Evolutionary conservation across 2,329 filamentous ascomycete species (phyloP).

Genomic region (Ophiocordyceps australis): DNA sequence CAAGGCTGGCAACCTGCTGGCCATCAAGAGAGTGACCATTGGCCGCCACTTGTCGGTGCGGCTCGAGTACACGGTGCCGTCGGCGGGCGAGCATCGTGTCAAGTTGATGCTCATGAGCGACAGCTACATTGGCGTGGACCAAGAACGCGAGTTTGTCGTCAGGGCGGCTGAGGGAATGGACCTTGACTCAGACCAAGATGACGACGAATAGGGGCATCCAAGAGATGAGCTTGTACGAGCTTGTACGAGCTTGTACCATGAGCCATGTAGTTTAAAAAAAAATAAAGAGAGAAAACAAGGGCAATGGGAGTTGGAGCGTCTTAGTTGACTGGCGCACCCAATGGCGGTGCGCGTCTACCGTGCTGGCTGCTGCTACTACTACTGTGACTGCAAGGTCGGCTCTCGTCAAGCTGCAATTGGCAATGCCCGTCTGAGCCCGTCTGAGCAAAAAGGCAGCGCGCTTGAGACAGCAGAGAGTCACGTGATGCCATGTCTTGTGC

Average conservation of each 20-base stretch:
- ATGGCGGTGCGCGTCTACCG: no score
- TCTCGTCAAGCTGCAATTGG: no score
- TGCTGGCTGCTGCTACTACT: no score
- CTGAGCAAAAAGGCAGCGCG: no score
- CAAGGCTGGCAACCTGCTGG: slow-evolving; percentile 68
- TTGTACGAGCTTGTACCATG: not conserved
- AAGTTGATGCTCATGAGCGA: slow-evolving; percentile 95
- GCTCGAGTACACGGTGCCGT: slow-evolving; percentile 77
- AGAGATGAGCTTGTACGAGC: not conserved
- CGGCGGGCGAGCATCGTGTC: slow-evolving; percentile 67
- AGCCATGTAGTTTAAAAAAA: no score
- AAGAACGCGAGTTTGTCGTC: slow-evolving; percentile 78
- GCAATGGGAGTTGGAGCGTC: not conserved
- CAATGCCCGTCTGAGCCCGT: no score
- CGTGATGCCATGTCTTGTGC: slow-evolving; percentile 10
- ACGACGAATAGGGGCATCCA: slow-evolving; percentile 10
- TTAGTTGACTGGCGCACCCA: not conserved
- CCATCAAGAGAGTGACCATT: slow-evolving; percentile 89
- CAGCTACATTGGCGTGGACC: slow-evolving; percentile 91
- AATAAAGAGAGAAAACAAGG: no score
- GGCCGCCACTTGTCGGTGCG: slow-evolving; percentile 58
- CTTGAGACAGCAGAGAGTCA: no score
- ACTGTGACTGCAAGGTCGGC: no score
- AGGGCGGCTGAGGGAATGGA: slow-evolving; percentile 86
- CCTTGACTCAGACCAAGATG: slow-evolving; percentile 72